Evolutionary conservation across 805 yeast genomes (phyloP).

Genomic region (Metschnikowia borealis): DNA sequence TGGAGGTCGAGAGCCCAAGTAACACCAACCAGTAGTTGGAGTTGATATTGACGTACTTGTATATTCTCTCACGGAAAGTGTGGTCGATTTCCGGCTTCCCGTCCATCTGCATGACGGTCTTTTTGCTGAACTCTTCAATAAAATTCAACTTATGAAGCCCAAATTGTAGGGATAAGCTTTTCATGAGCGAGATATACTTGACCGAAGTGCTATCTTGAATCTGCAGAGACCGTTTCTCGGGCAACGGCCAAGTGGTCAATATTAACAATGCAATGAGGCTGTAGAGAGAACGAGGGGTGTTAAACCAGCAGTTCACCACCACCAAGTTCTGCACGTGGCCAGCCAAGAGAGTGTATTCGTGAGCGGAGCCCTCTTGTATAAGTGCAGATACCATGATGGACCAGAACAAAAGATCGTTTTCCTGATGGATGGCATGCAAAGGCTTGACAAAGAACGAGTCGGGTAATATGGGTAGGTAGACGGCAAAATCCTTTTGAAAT

Average conservation of each 20-base stretch:
- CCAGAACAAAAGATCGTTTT: conserved; percentile 40
- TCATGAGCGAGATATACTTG: conserved; percentile 37
- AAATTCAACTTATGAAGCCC: conserved; percentile 42
- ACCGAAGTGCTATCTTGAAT: conserved; percentile 31
- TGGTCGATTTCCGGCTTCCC: conserved; percentile 30
- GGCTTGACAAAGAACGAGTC: conserved; percentile 11
- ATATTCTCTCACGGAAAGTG: conserved; percentile 37
- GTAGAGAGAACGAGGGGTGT: conserved; percentile 43
- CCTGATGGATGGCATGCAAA: conserved; percentile 18
- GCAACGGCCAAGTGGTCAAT: conserved; percentile 46
- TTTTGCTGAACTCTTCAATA: conserved; percentile 39
- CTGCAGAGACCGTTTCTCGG: conserved; percentile 22
- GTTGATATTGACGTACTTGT: conserved; percentile 40
- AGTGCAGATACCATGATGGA: conserved; percentile 34
- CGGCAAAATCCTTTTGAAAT: conserved; percentile 9
- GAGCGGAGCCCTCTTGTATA: conserved; percentile 20
- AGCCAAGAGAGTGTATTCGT: conserved; percentile 23
- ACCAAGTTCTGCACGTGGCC: conserved; percentile 36
- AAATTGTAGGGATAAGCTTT: conserved; percentile 37
- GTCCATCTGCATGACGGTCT: conserved; percentile 21
- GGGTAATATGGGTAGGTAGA: conserved; percentile 16
- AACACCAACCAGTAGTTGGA: conserved; percentile 41
- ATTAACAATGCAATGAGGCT: conserved; percentile 35
- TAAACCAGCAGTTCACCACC: conserved; percentile 40
- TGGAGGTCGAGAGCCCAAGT: conserved; percentile 33